These are phyloP conservation scores for Paracamarosporium sp. DNA, from an alignment of 2,329 filamentous ascomycete species.

Conservation along the genomic window DNA sequence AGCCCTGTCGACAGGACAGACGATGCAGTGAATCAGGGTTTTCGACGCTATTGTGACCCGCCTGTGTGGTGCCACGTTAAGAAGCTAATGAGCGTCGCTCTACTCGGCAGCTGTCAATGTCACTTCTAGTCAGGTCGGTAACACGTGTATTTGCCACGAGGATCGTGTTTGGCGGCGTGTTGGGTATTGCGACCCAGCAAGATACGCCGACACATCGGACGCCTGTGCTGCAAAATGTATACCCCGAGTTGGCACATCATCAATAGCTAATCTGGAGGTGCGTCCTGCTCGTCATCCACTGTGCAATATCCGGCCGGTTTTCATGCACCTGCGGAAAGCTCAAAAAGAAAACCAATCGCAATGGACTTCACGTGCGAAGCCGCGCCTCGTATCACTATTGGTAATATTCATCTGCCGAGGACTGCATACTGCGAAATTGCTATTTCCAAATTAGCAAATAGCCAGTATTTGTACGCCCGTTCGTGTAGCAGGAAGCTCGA, in stretches of 20 bases:
- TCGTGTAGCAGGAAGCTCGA: constrained; percentile 1
- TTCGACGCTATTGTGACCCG: not conserved
- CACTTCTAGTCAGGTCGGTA: not conserved
- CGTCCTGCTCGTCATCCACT: too few species aligned
- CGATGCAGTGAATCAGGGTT: constrained; percentile 2
- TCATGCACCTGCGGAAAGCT: not conserved
- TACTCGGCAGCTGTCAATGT: constrained; percentile 29
- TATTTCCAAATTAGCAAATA: constrained; percentile 2
- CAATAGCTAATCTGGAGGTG: not conserved
- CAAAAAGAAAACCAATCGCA: not conserved
- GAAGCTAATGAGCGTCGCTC: constrained; percentile 1
- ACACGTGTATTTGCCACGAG: not conserved
- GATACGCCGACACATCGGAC: not conserved
- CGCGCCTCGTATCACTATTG: not conserved
- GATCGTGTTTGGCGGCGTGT: not conserved
- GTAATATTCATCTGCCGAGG: constrained; percentile 3
- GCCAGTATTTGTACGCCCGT: constrained; percentile 4
- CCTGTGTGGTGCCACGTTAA: constrained; percentile 3
- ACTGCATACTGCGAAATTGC: constrained; percentile 8
- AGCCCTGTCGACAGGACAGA: not conserved
- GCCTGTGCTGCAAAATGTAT: not conserved
- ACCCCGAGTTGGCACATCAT: not conserved
- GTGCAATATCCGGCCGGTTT: not conserved
- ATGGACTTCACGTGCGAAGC: not conserved
- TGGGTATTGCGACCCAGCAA: not conserved